A percentile compares a stretch with the other conserved stretches of the same genome.
These are phyloP conservation scores for Cadophora luteo-olivacea DNA, from an alignment of 2,329 filamentous ascomycete species.

Conservation along the genomic window DNA sequence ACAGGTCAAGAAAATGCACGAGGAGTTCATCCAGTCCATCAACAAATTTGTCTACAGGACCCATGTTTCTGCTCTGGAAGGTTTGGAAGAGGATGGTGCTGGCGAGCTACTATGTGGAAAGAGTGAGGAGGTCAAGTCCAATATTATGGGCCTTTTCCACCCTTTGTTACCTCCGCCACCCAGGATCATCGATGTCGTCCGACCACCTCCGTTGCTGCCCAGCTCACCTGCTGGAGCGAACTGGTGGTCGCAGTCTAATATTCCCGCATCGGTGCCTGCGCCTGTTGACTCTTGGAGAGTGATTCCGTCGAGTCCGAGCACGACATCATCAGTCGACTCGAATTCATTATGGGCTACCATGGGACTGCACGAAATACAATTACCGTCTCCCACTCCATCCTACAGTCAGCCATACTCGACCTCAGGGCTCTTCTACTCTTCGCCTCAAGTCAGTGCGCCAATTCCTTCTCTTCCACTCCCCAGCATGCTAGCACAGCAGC, in stretches of 20 bases:
- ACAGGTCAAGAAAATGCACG: constrained; percentile 96
- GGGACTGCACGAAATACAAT: constrained; percentile 73
- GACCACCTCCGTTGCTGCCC: constrained; percentile 83
- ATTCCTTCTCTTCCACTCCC: constrained; percentile 82
- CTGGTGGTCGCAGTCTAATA: constrained; percentile 80
- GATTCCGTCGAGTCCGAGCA: constrained; percentile 85
- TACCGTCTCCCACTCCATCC: constrained; percentile 80
- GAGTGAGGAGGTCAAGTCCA: constrained; percentile 91
- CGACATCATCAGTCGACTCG: constrained; percentile 74
- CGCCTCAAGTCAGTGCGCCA: constrained; percentile 75
- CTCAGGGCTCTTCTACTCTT: constrained; percentile 79
- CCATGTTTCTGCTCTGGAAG: constrained; percentile 86
- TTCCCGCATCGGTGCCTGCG: constrained; percentile 69
- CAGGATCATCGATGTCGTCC: constrained; percentile 86
- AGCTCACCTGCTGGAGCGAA: constrained; percentile 76
- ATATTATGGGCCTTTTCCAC: constrained; percentile 83
- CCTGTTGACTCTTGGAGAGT: constrained; percentile 90
- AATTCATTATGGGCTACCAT: constrained; percentile 81
- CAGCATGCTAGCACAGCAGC: constrained; percentile 82
- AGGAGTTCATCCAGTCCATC: constrained; percentile 93
- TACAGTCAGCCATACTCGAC: constrained; percentile 81
- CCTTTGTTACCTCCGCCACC: constrained; percentile 86
- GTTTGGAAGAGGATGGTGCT: constrained; percentile 93
- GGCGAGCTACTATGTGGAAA: constrained; percentile 91
- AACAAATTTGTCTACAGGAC: constrained; percentile 98